Conservation (phyloP, 2,329 filamentous ascomycete species). For the Phyllosticta capitalensis region DNA sequence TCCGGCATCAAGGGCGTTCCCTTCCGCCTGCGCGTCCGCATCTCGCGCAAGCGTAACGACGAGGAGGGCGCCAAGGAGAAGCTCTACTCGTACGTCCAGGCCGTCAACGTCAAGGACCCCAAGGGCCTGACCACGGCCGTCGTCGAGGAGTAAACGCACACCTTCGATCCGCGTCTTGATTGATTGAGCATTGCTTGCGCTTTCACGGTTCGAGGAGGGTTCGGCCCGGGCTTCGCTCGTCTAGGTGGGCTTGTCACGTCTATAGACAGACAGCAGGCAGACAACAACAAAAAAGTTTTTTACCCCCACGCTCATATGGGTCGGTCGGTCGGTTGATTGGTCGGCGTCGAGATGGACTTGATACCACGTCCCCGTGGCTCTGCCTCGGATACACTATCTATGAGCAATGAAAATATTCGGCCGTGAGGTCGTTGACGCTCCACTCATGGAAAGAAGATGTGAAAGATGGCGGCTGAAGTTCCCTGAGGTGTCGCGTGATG, state of each 20-base stretch:
- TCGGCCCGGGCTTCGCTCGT: not conserved
- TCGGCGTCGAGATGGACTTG: not conserved
- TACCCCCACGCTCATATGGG: not conserved
- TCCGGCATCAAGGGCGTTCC: conserved; percentile 97
- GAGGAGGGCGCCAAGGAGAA: conserved; percentile 99
- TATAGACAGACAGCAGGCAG: too few species aligned
- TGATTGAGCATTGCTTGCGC: not conserved
- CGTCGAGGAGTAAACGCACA: conserved; percentile 50
- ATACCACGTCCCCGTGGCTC: not conserved
- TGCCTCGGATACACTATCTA: not conserved
- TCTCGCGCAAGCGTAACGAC: conserved; percentile 99
- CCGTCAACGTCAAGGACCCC: conserved; percentile 98
- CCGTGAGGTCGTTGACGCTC: not conserved
- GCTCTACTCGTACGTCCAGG: conserved; percentile 99
- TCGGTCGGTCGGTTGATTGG: not conserved
- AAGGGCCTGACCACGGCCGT: conserved; percentile 93
- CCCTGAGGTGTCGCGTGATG: not conserved
- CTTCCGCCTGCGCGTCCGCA: conserved; percentile 93
- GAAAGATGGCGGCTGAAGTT: not conserved
- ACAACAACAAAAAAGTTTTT: not conserved
- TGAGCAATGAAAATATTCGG: not conserved
- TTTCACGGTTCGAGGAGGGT: not conserved
- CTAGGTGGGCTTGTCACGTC: not conserved
- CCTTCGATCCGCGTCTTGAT: not conserved
- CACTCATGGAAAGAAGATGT: not conserved